Evolutionary conservation across 768 basidiomycete species (phyloP).

Genomic region (Mycena capillaripes): DNA sequence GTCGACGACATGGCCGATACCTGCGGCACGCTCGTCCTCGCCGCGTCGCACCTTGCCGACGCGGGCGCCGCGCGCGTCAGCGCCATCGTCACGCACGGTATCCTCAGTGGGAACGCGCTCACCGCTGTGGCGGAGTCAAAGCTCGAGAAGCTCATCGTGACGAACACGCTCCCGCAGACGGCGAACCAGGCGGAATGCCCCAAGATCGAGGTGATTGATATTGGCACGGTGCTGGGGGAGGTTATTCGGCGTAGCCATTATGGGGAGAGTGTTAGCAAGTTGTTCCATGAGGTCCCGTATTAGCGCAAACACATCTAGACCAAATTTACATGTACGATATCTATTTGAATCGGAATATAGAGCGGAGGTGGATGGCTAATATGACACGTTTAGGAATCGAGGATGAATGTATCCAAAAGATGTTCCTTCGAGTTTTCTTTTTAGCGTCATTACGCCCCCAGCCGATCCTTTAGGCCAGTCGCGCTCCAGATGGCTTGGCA

Average conservation of each 20-base stretch:
- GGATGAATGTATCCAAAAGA: too few relatives aligned
- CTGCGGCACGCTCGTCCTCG: slow-evolving; percentile 93
- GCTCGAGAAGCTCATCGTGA: slow-evolving; percentile 96
- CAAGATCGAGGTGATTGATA: slow-evolving; percentile 95
- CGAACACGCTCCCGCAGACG: slow-evolving; percentile 95
- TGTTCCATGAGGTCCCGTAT: slow-evolving; percentile 93
- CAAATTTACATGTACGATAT: neutral
- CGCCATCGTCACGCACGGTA: slow-evolving; percentile 97
- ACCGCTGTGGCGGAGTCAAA: slow-evolving; percentile 77
- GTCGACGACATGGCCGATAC: slow-evolving; percentile 99
- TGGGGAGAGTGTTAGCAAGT: slow-evolving; percentile 92
- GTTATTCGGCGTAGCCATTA: slow-evolving; percentile 97
- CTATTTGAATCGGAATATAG: neutral
- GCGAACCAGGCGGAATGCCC: slow-evolving; percentile 78
- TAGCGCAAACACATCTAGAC: slow-evolving; percentile 51
- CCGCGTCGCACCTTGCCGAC: slow-evolving; percentile 89
- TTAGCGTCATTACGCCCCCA: too few relatives aligned
- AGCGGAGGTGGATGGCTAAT: slow-evolving; percentile 28
- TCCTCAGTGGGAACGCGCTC: slow-evolving; percentile 92
- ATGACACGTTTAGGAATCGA: too few relatives aligned
- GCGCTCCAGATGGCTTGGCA: too few relatives aligned
- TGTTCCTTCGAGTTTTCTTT: too few relatives aligned
- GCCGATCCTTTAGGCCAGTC: too few relatives aligned
- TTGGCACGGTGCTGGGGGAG: slow-evolving; percentile 95
- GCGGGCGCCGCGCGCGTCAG: slow-evolving; percentile 90